A percentile compares a stretch with the other conserved stretches of the same genome.
Conservation (phyloP, 805 yeast species). For the Suhomyces sp. region DNA sequence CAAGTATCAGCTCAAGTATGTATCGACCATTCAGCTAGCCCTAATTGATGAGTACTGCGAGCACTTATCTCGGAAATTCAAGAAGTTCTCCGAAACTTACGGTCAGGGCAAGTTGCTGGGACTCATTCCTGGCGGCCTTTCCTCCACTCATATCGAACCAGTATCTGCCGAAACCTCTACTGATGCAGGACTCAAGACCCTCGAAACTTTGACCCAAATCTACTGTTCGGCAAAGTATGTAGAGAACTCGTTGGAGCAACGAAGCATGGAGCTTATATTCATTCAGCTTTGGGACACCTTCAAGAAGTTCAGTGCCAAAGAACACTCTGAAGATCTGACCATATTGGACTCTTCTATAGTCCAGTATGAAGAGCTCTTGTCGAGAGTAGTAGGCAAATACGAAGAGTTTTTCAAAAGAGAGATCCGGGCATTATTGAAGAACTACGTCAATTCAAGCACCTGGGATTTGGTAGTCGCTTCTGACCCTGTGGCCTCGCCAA, state of each 20-base stretch:
- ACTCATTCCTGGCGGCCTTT: constrained; percentile 35
- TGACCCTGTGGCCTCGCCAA: constrained; percentile 15
- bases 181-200: constrained; percentile 21
- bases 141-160: constrained; percentile 15
- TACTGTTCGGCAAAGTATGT: constrained; percentile 35
- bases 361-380: constrained; percentile 21
- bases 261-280: constrained; percentile 39
- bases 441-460: constrained; percentile 33
- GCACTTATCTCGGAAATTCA: constrained; percentile 29
- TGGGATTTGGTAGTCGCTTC: constrained; percentile 25
- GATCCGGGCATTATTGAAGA: constrained; percentile 28
- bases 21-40: constrained; percentile 56
- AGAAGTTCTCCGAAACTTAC: constrained; percentile 40
- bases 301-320: constrained; percentile 15
- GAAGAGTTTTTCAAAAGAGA: constrained; percentile 33
- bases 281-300: constrained; percentile 39
- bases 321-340: constrained; percentile 17
- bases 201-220: constrained; percentile 28
- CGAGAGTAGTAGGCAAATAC: constrained; percentile 18
- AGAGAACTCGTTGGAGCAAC: constrained; percentile 26
- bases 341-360: constrained; percentile 28
- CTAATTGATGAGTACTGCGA: constrained; percentile 52
- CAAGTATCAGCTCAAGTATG: constrained; percentile 52
- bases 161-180: constrained; percentile 10
- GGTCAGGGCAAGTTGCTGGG: constrained; percentile 30